Evolutionary conservation across 2,329 filamentous ascomycete genomes (phyloP).

Genomic region (Talaromyces sp.): DNA sequence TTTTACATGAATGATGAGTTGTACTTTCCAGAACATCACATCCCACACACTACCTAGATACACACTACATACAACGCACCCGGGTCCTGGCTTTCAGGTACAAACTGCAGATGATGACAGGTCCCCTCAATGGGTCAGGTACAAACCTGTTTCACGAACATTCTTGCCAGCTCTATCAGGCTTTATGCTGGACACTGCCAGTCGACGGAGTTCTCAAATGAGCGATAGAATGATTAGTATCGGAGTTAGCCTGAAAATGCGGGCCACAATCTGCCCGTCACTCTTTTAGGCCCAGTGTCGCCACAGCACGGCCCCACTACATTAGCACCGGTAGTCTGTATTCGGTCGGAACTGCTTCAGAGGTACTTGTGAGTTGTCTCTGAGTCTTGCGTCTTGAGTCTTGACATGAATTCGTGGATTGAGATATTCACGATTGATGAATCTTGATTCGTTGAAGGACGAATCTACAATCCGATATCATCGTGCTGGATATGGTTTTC

Average conservation of each 20-base stretch:
- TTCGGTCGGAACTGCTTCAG: neutral
- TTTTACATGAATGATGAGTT: neutral
- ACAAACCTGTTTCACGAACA: neutral
- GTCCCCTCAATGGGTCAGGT: neutral
- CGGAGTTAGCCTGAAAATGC: slow-evolving; percentile 1
- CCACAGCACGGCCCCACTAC: slow-evolving; percentile 6
- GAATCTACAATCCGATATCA: neutral
- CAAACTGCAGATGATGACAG: neutral
- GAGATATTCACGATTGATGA: neutral
- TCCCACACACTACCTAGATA: too few relatives aligned
- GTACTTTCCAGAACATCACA: neutral
- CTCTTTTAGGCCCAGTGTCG: neutral
- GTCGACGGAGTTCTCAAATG: neutral
- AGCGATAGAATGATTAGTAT: neutral
- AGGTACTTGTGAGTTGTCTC: neutral
- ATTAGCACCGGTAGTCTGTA: neutral
- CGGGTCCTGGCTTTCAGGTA: neutral
- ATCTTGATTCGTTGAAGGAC: neutral
- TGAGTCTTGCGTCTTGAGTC: too few relatives aligned
- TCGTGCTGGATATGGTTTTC: neutral
- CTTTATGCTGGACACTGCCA: neutral
- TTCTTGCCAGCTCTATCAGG: neutral
- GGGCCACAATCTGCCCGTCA: slow-evolving; percentile 9
- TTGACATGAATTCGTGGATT: neutral
- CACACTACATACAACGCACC: neutral